Evolutionary conservation across 2,329 filamentous ascomycete genomes (phyloP), one percentile per base, ranked within the genome.

Genomic region (Colletotrichum acutatum): DNA sequence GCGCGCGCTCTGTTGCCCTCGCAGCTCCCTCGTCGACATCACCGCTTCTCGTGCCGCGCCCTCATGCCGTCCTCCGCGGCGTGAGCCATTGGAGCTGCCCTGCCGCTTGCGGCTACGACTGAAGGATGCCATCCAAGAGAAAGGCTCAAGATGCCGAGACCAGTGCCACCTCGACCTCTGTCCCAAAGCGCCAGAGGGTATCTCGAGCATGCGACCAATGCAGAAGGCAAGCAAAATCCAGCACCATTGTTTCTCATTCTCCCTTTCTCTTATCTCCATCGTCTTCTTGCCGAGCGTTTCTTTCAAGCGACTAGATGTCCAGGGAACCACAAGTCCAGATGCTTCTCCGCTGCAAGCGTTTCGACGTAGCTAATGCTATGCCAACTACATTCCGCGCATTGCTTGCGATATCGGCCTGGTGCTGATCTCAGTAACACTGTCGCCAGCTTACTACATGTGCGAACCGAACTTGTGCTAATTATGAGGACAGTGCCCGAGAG

Each of bases 201-300:
- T 93, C 91, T 32, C 85, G 91, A 74, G 92, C 92, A 42, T 94
- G 92, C 81, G 91, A 94, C 77, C 90, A 90, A 76, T 94, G 92
- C 78, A 88, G 92, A 59, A 86, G 71, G 74, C 66, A 62, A 74
- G 74, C 54, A 62, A 8, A 49, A 53, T 5, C 3, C 24, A 32
- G 8, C 32, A 26, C 34, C 52, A 22, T 7, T 53, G 19, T 24
- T 54, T 54, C 1, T 24, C 22, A 14, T 34, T 22, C 16, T 46
- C 52, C 37, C 22, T n/a, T 19, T 49, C 19, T 22, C 28, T 37
- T 30, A 19, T 11, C 19, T 22, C 12, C 28, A 16, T 37, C 2
- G 28, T 28, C 61, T 37, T 49, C 16, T 49, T n/a, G 7, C 42
- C 19, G 42, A 34, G 42, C 42, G 4, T n/a, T 22, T n/a, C 42